Base-by-base conservation (phyloP, 2,329 filamentous ascomycete species). In the Daldinia eschscholtzii region DNA sequence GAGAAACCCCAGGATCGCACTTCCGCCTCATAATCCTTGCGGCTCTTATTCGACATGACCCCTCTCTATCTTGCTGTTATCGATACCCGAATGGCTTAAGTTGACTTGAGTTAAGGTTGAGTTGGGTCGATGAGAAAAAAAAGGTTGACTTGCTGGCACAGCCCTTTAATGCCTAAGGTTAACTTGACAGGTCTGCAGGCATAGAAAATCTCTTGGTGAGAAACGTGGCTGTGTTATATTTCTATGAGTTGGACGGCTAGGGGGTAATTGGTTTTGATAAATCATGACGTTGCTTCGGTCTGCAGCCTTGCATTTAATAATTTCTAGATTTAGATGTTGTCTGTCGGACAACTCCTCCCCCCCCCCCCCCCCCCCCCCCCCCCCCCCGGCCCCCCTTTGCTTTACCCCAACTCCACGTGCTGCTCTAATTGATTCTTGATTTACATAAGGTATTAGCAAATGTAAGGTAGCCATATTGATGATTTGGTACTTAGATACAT, bases 1-100 rank as follows among this genome's bases (percentile, higher is more conserved):
- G 78, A 72, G 76, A 93, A 93, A 1, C 91, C 91, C 91, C 91
- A 93, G 1, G 86, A 87, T 39, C 84, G 84, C 28, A 93, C 91
- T 75, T 91, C 82, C 57, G 82, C 80, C 77, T 93, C 90, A 41
- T 83, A 81, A 44, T 87, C 82, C 65, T 76, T 79, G 61, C 79
- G 82, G 35, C 83, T 81, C 72, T 82, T 83, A 37, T 65, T 64
- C 64, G 68, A 70, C 73, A 74, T 75, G 18, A 37, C 50, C 50
- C 50, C n/a, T 35, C 50, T 30, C 9, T 35, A 30, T 13, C 5
- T 55, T n/a, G 9, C 23, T 55, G 9, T 12, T 44, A 15, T 57
- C 55, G 55, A 30, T 44, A 44, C 26, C 55, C 18, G 42, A 28
- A 13, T 57, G 39, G 37, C n/a, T 41, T 6, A 9, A 28, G 35